Evolutionary conservation across 805 yeast genomes (phyloP).

Genomic region (Ogataea methylovora): DNA sequence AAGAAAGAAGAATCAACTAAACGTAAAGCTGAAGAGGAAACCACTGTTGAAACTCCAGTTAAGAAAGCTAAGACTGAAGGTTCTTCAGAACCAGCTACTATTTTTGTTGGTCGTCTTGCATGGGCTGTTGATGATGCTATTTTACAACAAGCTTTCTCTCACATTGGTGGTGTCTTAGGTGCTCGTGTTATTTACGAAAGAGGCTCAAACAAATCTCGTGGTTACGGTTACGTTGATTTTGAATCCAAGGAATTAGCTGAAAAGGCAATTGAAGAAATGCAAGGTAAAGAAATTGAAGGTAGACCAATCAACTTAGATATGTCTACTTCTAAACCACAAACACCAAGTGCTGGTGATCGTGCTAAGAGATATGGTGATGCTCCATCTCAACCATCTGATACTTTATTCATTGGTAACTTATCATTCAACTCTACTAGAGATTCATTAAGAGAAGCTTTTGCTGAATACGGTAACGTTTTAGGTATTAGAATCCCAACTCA

Average conservation of each 20-base stretch:
- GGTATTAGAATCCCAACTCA: conserved; percentile 96
- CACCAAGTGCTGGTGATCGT: conserved; percentile 53
- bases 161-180: conserved; percentile 67
- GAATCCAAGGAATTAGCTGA: conserved; percentile 71
- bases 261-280: conserved; percentile 76
- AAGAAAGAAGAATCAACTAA: conserved; percentile 23
- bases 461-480: conserved; percentile 71
- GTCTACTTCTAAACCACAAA: conserved; percentile 75
- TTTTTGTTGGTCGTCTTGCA: conserved; percentile 94
- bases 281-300: conserved; percentile 94
- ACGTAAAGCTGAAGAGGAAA: conserved; percentile 34
- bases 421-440: conserved; percentile 88
- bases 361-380: conserved; percentile 88
- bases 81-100: conserved; percentile 63
- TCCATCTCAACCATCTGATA: conserved; percentile 89
- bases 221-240: conserved; percentile 97
- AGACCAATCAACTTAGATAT: conserved; percentile 92
- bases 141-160: conserved; percentile 82
- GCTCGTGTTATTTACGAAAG: conserved; percentile 95
- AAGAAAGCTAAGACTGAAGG: conserved; percentile 42
- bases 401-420: conserved; percentile 92
- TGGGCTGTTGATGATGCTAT: conserved; percentile 96
- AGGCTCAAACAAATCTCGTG: conserved; percentile 88
- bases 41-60: conserved; percentile 32
- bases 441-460: conserved; percentile 62